Conservation (phyloP, 371 early-diverging fungal species). For the Apophysomyces elegans region DNA sequence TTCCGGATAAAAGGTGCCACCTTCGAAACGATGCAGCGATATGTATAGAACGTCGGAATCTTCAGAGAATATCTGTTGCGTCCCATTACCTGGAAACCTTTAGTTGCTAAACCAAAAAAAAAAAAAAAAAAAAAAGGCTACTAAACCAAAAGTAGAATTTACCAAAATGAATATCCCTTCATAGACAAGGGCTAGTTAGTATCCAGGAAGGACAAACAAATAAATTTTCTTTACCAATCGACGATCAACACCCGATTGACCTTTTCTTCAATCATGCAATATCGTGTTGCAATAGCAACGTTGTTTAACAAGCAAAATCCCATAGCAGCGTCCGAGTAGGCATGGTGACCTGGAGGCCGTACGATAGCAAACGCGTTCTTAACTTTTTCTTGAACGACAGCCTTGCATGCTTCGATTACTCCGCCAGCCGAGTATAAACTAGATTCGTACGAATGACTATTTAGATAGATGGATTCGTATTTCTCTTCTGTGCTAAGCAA, state of each 20-base stretch:
- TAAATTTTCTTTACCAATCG: constrained; percentile 71
- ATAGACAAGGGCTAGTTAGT: constrained; percentile 5
- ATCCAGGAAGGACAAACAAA: neutral
- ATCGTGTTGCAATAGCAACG: constrained; percentile 80
- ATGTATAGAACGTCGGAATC: constrained; percentile 83
- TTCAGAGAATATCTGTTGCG: constrained; percentile 77
- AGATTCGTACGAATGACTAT: constrained; percentile 62
- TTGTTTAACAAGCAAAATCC: constrained; percentile 94
- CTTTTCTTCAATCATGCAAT: constrained; percentile 47
- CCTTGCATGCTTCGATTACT: constrained; percentile 71
- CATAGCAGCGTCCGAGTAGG: constrained; percentile 69
- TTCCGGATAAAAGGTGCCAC: constrained; percentile 79
- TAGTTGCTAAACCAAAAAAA: neutral
- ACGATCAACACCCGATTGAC: constrained; percentile 76
- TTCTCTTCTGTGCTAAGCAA: constrained; percentile 23
- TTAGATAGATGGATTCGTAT: constrained; percentile 76
- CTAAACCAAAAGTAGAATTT: neutral
- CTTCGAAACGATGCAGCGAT: constrained; percentile 86
- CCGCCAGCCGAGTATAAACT: constrained; percentile 77
- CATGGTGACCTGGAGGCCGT: constrained; percentile 93
- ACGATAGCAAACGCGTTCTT: constrained; percentile 85
- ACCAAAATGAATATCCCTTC: constrained; percentile 93
- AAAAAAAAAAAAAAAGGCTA: neutral
- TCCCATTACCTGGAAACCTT: constrained; percentile 76
- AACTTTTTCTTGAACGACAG: constrained; percentile 67